Percentiles rank a stretch among this genome's conserved stretches.
phyloP scores from a whole-genome alignment of 164 flowering plant genomes.

The Amborella trichopoda region DNA sequence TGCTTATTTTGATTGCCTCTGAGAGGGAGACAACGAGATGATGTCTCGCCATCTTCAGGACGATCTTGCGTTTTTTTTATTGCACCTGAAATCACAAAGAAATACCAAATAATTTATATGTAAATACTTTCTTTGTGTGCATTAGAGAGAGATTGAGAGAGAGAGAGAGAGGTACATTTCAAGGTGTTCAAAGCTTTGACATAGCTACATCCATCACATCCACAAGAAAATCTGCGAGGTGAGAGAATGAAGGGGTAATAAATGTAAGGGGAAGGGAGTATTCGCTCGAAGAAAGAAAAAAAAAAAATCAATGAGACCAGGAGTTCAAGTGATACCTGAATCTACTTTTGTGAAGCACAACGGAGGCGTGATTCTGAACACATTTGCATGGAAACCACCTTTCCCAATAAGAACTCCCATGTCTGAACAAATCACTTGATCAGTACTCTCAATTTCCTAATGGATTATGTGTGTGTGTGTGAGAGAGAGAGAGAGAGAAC shows the following conservation, averaged over 20 bases:
- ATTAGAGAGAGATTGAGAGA: background rate
- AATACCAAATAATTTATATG: background rate
- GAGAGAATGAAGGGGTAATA: background rate
- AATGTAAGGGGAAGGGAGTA: background rate
- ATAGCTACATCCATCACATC: constrained; percentile 63
- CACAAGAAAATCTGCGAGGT: constrained; percentile 56
- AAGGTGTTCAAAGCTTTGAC: constrained; percentile 51
- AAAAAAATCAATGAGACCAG: background rate
- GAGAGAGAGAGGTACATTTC: background rate
- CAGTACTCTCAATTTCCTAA: background rate
- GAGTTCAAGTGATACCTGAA: constrained; percentile 37
- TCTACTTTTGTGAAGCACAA: constrained; percentile 90
- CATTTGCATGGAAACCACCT: constrained; percentile 87
- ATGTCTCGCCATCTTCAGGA: constrained; percentile 23
- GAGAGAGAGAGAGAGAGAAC: constrained; percentile 20
- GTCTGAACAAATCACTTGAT: constrained; percentile 23
- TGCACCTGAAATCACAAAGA: background rate
- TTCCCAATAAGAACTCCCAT: constrained; percentile 83
- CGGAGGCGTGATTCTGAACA: constrained; percentile 91
- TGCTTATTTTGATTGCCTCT: too few relatives aligned
- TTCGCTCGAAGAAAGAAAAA: background rate
- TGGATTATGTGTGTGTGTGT: background rate
- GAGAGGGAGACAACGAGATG: constrained; percentile 43
- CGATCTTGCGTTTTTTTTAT: background rate
- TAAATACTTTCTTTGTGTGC: background rate